A percentile compares a stretch with the other conserved stretches of the same genome.
These are phyloP conservation scores for Fusarium subglutinans DNA, from an alignment of 2,329 filamentous ascomycete genomes.

Conservation along the genomic window DNA sequence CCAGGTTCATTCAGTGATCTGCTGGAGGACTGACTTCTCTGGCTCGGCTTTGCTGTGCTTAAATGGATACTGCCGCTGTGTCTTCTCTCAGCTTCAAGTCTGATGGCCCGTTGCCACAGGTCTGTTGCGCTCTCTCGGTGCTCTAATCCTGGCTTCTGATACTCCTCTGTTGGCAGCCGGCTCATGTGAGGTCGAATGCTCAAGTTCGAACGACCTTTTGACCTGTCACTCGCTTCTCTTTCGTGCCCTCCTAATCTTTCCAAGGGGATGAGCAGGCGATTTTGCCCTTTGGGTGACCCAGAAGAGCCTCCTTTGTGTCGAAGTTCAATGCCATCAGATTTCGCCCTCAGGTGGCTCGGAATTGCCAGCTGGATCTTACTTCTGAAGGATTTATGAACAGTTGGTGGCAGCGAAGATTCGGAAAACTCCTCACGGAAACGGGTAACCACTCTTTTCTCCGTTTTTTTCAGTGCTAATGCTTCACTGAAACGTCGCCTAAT, in stretches of 20 bases:
- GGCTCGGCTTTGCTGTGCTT: background rate
- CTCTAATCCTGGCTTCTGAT: slow-evolving; percentile 11
- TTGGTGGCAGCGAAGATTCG: background rate
- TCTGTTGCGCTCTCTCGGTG: slow-evolving; percentile 38
- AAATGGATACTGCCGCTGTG: slow-evolving; percentile 13
- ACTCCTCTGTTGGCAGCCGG: slow-evolving; percentile 5
- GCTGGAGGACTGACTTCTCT: background rate
- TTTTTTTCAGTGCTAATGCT: slow-evolving; percentile 44
- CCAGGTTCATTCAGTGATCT: background rate
- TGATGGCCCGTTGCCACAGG: slow-evolving; percentile 43
- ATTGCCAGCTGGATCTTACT: slow-evolving; percentile 49
- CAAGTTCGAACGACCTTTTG: slow-evolving; percentile 27
- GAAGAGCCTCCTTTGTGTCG: background rate
- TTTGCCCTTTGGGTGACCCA: background rate
- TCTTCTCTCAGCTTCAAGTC: slow-evolving; percentile 37
- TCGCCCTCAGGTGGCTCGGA: slow-evolving; percentile 43
- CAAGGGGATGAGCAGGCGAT: background rate
- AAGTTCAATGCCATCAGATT: slow-evolving; percentile 3
- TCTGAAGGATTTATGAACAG: slow-evolving; percentile 45
- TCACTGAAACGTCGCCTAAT: slow-evolving; percentile 54
- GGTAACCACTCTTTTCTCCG: slow-evolving; percentile 45
- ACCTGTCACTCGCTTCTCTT: slow-evolving; percentile 8
- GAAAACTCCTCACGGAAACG: slow-evolving; percentile 55
- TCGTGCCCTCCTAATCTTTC: background rate
- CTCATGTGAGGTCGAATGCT: slow-evolving; percentile 28